Evolutionary conservation across 192 early-diverging fungal genomes (phyloP), one percentile per base, ranked within the genome.

Genomic region (Backusella psychrophila): DNA sequence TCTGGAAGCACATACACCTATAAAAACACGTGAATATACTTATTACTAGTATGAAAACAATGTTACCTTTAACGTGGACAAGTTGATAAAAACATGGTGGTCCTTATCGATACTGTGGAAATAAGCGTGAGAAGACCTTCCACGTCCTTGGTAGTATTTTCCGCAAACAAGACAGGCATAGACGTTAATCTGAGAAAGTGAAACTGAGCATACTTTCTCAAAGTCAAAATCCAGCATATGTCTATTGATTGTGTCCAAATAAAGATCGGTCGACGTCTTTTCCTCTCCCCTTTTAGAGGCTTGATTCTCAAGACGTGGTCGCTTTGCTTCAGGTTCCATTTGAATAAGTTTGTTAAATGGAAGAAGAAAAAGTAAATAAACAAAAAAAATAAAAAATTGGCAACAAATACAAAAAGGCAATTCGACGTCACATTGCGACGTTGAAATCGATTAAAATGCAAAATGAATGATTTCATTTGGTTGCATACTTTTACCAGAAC

Each of bases 151-250:
- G 77, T 88, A 97, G 79, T 96, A 99, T 80, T 95, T 97, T 68
- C 96, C 97, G 75, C 97, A 99, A 6, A 96, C 93, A 7, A 99
- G 89, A 81, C 97, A 99, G 0, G 96, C 94, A 78, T 99, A 99
- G 0, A 99, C 94, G 69, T 99, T 99, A 80, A 93, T 80, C 74
- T 96, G 94, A 36, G 93, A 93, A 49, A 99, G 87, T 33, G 96
- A 97, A 1, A 99, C 95, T 3, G 94, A 96, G 83, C 97, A 99
- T 23, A 97, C 90, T 71, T 98, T 96, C 80, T 99, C 97, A 84
- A 99, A 99, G 79, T 99, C 97, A 89, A 99, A 99, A 85, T 99
- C 97, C 35, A 99, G 87, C 83, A 89, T 88, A 72, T 89, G 84
- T 11, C 97, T 87, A 74, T 96, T 90, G 69, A 98, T 91, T 3